Evolutionary conservation across 2,329 filamentous ascomycete genomes (phyloP).

Genomic region (Hawksworthiomyces lignivorus): DNA sequence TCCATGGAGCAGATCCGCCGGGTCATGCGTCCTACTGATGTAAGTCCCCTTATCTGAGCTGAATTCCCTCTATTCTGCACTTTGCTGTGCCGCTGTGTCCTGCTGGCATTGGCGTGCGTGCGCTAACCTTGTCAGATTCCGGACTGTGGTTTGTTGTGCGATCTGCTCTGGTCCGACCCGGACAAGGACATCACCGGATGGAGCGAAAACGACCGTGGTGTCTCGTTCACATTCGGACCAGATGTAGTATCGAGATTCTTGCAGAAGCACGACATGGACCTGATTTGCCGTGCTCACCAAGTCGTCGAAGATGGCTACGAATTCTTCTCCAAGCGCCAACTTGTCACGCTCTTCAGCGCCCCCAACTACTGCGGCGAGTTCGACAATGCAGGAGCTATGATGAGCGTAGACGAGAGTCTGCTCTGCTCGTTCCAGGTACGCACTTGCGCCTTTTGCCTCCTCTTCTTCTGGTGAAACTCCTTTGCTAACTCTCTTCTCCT

Average conservation of each 20-base stretch:
- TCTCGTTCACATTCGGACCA: constrained; percentile 96
- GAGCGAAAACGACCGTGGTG: constrained; percentile 98
- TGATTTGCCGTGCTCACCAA: constrained; percentile 97
- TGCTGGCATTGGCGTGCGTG: too few species aligned
- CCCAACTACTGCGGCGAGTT: constrained; percentile 99
- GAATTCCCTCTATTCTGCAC: too few species aligned
- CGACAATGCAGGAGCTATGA: constrained; percentile 98
- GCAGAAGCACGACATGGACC: constrained; percentile 99
- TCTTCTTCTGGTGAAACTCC: constrained; percentile 16
- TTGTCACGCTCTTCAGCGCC: constrained; percentile 95
- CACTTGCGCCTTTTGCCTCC: constrained; percentile 8
- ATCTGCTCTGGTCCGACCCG: constrained; percentile 96
- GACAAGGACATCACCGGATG: constrained; percentile 99
- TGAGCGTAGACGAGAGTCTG: constrained; percentile 98
- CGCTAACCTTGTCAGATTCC: constrained; percentile 60
- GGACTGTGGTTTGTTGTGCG: constrained; percentile 93
- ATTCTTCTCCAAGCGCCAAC: constrained; percentile 97
- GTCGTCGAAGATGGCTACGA: constrained; percentile 99
- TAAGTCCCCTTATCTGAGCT: constrained; percentile 45
- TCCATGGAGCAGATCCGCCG: constrained; percentile 99
- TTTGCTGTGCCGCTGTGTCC: too few species aligned
- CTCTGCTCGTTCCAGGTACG: constrained; percentile 96
- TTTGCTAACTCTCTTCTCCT: constrained; percentile 1
- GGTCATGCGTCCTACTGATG: constrained; percentile 97
- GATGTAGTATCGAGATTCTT: constrained; percentile 96